Evolutionary conservation across 768 basidiomycete species (phyloP), one percentile per base, ranked within the genome.

Genomic region (Tylopilus felleus): DNA sequence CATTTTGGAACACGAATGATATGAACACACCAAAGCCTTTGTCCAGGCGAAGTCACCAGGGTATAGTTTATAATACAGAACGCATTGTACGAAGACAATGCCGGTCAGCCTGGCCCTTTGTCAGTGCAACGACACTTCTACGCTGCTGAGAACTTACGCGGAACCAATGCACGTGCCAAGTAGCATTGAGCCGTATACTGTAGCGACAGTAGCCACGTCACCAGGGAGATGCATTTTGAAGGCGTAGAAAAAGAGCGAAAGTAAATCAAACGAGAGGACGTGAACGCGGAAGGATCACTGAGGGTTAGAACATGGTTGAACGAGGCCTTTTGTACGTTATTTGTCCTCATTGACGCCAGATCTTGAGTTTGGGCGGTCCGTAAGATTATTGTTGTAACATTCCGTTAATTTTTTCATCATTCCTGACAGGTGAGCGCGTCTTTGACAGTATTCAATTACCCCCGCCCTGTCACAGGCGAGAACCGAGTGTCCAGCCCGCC

Each of bases 1-100:
- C 21, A 4, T 16, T 2, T 9, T 0, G 4, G 25, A 14, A 29
- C 8, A 8, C 1, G 8, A 36, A 39, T 1, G 8, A 28, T 8
- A 14, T 17, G 1, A 4, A 52, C 66, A 6, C 5, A 70, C 69
- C 68, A 70, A 45, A 21, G 53, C n/a, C 48, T 70, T 70, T 5
- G 65, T 71, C 58, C 59, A 57, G 1, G 31, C 21, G 29, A 35
- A 65, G 41, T 70, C 69, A 5, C 57, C 53, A 5, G 69, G 68
- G 52, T 70, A 70, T 49, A 71, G 56, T 27, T 68, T 70, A 41
- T 48, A 71, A 44, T 70, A 70, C 43, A 70, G 19, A 22, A 70
- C 8, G 40, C 45, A 60, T 63, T 70, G 69, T 5, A 70, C 69
- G 8, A 71, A 60, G 46, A 70, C 70, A 40, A 70, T 45, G 17